Evolutionary conservation across 2,329 filamentous ascomycete species (phyloP), one percentile per base, ranked within the genome.

Genomic region (Alternaria postmessia): DNA sequence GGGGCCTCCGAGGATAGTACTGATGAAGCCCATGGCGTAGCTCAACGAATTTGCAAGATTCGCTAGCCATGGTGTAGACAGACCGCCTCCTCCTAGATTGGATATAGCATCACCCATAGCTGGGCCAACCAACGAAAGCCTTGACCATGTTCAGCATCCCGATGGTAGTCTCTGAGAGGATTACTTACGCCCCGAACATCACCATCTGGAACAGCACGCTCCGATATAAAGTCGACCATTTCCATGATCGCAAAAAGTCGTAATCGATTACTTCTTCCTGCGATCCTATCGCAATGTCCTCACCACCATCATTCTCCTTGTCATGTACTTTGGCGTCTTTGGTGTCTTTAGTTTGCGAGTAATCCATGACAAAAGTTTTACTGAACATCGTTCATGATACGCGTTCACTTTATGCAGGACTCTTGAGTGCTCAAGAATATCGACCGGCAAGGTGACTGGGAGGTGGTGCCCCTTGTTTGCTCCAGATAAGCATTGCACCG

Each of bases 31-130:
- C 51, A 55, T 56, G 3, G 51, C 41, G 47, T 62, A 62, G 44
- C 52, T 60, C 48, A 62, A 22, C 28, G 57, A 60, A 3, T 46
- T 56, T 12, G 47, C 57, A 38, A 62, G 60, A 49, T 62, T 62
- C 14, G 60, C 60, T 42, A 62, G 57, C 57, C 60, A 62, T 49
- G 60, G 60, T n/a, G 57, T 42, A 5, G 60, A 60, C 42, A 62
- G 14, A 11, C 57, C 60, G 20, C 60, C 60, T 24, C 60, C 60
- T 24, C 57, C 60, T 6, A 62, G 34, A 20, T 62, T 62, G 18
- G 57, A 43, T 47, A 62, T 63, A 16, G 60, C 60, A 51, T 63
- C 60, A 20, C 51, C 52, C 57, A 63, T 60, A 30, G 57, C 60
- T 16, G 60, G 60, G 16, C 60, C 60, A 14, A 63, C 60, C 9